A percentile compares a stretch with the other conserved stretches of the same genome.
Conservation (phyloP, 768 basidiomycete species). For the Stropharia rugosoannulata region DNA sequence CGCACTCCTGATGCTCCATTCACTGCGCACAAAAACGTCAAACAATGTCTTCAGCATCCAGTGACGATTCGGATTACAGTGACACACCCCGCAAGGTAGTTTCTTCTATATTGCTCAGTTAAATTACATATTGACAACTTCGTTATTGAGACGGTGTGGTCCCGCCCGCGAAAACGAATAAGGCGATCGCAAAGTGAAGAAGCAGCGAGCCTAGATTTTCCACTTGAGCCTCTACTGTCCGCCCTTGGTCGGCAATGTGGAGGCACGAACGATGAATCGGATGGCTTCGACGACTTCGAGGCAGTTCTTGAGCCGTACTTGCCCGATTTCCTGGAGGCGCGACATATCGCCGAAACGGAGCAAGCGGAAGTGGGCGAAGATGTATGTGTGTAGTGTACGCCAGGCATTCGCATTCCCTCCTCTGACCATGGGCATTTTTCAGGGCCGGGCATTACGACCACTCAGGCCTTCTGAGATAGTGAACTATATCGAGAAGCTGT, state of each 20-base stretch:
- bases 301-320: slow-evolving; percentile 29
- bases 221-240: slow-evolving; percentile 8
- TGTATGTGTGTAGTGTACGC: slow-evolving; percentile 8
- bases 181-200: not conserved
- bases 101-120: not conserved
- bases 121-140: not conserved
- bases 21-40: too few relatives aligned
- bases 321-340: slow-evolving; percentile 24
- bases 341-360: slow-evolving; percentile 18
- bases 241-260: not conserved
- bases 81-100: not conserved
- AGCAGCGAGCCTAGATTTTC: slow-evolving; percentile 3
- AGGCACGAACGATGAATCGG: slow-evolving; percentile 9
- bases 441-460: slow-evolving; percentile 12
- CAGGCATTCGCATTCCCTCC: not conserved
- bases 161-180: slow-evolving; percentile 7
- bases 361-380: slow-evolving; percentile 22
- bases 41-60: slow-evolving; percentile 6
- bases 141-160: not conserved
- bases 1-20: too few relatives aligned
- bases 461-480: slow-evolving; percentile 14
- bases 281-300: slow-evolving; percentile 32
- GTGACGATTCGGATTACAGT: slow-evolving; percentile 6
- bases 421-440: not conserved
- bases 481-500: slow-evolving; percentile 27